Evolutionary conservation across 2,329 filamentous ascomycete species (phyloP).

Genomic region (Curvularia sp.): DNA sequence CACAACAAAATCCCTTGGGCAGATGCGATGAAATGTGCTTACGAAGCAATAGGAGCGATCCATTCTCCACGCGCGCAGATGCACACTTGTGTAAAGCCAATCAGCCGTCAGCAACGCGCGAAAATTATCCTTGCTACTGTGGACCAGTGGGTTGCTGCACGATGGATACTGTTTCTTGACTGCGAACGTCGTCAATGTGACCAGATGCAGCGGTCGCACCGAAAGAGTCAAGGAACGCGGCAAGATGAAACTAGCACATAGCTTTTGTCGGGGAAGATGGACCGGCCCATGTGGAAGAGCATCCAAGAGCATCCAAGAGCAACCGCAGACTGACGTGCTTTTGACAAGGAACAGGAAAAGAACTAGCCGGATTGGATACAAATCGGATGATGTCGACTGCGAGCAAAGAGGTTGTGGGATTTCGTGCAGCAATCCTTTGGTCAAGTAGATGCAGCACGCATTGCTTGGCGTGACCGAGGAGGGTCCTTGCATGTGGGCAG

Average conservation of each 20-base stretch:
- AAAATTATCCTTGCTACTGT: conserved; percentile 11
- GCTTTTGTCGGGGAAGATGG: conserved; percentile 24
- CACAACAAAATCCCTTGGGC: background rate
- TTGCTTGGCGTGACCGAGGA: conserved; percentile 41
- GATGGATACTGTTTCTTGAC: conserved; percentile 19
- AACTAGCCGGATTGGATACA: conserved; percentile 26
- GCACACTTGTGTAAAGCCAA: background rate
- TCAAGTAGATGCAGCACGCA: conserved; percentile 29
- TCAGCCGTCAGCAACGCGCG: conserved; percentile 10
- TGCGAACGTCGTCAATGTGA: conserved; percentile 30
- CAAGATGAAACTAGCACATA: conserved; percentile 18
- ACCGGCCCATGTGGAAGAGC: conserved; percentile 13
- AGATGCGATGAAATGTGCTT: background rate
- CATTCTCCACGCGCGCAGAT: background rate
- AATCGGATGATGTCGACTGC: conserved; percentile 31
- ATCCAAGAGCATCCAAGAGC: conserved; percentile 17
- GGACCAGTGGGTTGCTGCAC: conserved; percentile 17
- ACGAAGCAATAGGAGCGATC: conserved; percentile 2
- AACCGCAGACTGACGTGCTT: conserved; percentile 18
- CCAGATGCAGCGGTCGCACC: conserved; percentile 21
- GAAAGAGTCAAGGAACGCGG: conserved; percentile 14
- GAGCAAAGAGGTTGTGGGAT: conserved; percentile 27
- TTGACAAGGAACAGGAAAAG: conserved; percentile 26
- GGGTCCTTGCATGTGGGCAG: conserved; percentile 26
- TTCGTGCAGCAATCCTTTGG: conserved; percentile 27